Conservation (phyloP, 768 basidiomycete genomes). For the Panus rudis region DNA sequence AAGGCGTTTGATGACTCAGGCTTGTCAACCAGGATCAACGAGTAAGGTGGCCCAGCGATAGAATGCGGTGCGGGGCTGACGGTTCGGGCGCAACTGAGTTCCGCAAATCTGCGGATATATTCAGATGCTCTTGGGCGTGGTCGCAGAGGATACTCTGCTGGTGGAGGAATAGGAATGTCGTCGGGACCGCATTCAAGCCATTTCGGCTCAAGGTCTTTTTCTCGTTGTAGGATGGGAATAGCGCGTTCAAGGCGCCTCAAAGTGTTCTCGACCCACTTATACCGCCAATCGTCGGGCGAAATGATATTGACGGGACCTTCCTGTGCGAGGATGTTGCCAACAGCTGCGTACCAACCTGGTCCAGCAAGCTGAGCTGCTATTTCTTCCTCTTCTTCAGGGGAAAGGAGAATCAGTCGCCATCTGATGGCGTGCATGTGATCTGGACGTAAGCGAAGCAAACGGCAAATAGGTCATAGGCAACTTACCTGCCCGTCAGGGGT, state of each 20-base stretch:
- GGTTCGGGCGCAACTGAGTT: constrained; percentile 40
- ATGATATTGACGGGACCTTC: constrained; percentile 55
- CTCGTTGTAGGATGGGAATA: constrained; percentile 60
- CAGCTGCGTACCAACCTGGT: constrained; percentile 79
- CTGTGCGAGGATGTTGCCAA: constrained; percentile 67
- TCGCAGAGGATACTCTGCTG: constrained; percentile 72
- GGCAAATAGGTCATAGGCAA: constrained; percentile 4
- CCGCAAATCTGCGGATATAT: constrained; percentile 52
- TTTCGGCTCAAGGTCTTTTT: constrained; percentile 44
- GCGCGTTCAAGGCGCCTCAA: constrained; percentile 70
- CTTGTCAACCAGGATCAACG: constrained; percentile 82
- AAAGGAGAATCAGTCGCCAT: constrained; percentile 82
- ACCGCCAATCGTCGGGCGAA: constrained; percentile 80
- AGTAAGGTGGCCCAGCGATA: constrained; percentile 81
- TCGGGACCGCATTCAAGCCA: constrained; percentile 49
- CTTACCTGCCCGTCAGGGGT: constrained; percentile 80
- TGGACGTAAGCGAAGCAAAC: background rate
- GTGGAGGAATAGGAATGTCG: constrained; percentile 66
- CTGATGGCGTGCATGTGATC: constrained; percentile 29
- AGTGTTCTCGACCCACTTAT: constrained; percentile 77
- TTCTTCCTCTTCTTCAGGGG: constrained; percentile 88
- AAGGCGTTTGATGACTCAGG: constrained; percentile 86
- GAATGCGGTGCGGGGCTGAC: constrained; percentile 41
- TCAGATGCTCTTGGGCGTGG: constrained; percentile 78
- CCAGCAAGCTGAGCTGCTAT: constrained; percentile 80